phyloP scores from a whole-genome alignment of 805 yeast genomes.

The Torulaspora maleeae region DNA sequence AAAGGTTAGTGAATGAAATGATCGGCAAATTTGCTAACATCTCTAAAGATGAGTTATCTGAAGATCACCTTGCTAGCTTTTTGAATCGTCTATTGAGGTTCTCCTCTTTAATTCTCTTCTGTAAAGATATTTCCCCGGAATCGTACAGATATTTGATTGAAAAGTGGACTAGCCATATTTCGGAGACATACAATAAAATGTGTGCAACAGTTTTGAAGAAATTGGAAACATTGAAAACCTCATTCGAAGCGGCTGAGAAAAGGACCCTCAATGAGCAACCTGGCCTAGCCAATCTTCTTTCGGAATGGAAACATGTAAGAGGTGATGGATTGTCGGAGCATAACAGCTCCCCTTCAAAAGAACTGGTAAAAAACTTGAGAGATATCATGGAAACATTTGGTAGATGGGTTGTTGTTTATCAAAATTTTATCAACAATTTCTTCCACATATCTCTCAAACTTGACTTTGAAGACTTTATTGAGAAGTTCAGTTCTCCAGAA shows the following conservation, averaged over 20 bases:
- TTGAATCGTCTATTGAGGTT: slow-evolving; percentile 42
- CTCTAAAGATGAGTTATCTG: slow-evolving; percentile 30
- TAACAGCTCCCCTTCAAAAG: slow-evolving; percentile 7
- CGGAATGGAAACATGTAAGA: slow-evolving; percentile 4
- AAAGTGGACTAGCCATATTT: slow-evolving; percentile 38
- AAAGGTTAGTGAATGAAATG: slow-evolving; percentile 43
- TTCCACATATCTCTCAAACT: slow-evolving; percentile 42
- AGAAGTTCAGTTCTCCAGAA: slow-evolving; percentile 24
- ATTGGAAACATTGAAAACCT: not conserved
- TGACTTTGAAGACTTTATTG: slow-evolving; percentile 44
- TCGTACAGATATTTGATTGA: slow-evolving; percentile 44
- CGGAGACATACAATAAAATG: slow-evolving; percentile 35
- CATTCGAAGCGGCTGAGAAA: not conserved
- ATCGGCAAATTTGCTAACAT: slow-evolving; percentile 40
- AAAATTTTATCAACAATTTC: slow-evolving; percentile 44
- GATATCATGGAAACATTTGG: slow-evolving; percentile 20
- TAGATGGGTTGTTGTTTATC: slow-evolving; percentile 40
- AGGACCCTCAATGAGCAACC: slow-evolving; percentile 4
- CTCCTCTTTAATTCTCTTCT: slow-evolving; percentile 50
- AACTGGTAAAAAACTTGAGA: slow-evolving; percentile 11
- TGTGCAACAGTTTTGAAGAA: slow-evolving; percentile 14
- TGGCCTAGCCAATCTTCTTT: slow-evolving; percentile 4
- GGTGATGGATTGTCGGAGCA: not conserved
- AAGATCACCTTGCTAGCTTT: slow-evolving; percentile 30
- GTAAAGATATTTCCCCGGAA: slow-evolving; percentile 50